Evolutionary conservation across 805 yeast genomes (phyloP), one percentile per base, ranked within the genome.

Genomic region (Barnettozyma vustinii): DNA sequence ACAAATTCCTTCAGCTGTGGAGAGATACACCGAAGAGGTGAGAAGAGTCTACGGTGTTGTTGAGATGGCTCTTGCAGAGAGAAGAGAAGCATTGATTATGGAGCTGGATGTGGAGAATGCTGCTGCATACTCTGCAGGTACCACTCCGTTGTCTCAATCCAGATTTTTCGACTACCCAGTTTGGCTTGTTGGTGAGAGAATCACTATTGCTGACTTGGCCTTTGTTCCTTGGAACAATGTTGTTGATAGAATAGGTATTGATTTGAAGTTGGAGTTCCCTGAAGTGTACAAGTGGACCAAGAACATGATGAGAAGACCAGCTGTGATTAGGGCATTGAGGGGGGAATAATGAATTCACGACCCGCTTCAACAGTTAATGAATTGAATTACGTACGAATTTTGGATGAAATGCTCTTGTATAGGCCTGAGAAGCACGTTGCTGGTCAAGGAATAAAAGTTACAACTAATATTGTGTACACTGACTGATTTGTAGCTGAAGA

Each of bases 221-320:
- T 91, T 91, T 70, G 96, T 91, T 26, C 96, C 98, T 15, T 91
- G 98, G 98, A 91, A 91, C 66, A 91, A 90, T 61, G 97, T 91
- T 16, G 96, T 91, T 47, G 96, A 87, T 64, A 75, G 96, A 60
- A 86, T 91, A 47, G 97, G 97, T 8, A 88, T 91, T 53, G 87
- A 87, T 60, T 77, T 91, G 59, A 84, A 85, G 64, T 76, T 79
- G 27, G 97, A 91, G 65, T 90, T 86, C 63, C 97, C 97, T 1
- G 97, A 91, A 69, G 97, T 90, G 42, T 90, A 87, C 72, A 88
- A 88, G 66, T 91, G 97, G 97, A 91, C 97, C 10, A 84, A 86
- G 64, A 83, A 83, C 60, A 88, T 91, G 96, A 87, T 91, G 96
- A 80, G 92, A 67, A 80, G 97, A 62, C 96, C 96, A 4, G 91